Evolutionary conservation across 495 filamentous ascomycete genomes (phyloP).

Genomic region (Tuber aestivum): DNA sequence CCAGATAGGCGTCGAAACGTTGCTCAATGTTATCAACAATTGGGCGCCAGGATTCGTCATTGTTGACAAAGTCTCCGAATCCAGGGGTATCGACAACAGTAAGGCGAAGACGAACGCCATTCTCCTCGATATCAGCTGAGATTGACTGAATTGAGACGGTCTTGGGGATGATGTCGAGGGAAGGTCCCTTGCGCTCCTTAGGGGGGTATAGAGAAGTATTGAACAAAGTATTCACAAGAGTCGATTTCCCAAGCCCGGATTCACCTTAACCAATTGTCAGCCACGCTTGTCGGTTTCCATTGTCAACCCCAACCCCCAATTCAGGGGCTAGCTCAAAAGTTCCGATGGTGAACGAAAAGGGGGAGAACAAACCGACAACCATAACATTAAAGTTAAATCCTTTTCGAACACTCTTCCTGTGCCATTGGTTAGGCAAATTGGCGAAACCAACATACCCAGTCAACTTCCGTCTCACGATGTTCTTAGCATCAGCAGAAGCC

Average conservation of each 20-base stretch:
- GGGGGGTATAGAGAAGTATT: constrained; percentile 99
- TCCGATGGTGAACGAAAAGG: constrained; percentile 7
- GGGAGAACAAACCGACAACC: constrained; percentile 77
- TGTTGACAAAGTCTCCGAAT: constrained; percentile 99
- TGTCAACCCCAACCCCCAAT: constrained; percentile 10
- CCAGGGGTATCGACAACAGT: constrained; percentile 97
- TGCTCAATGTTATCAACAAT: constrained; percentile 99
- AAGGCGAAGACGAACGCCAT: constrained; percentile 91
- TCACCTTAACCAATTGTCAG: constrained; percentile 59
- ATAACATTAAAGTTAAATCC: constrained; percentile 99
- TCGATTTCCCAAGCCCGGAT: constrained; percentile 98
- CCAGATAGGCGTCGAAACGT: constrained; percentile 93
- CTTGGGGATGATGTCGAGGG: constrained; percentile 97
- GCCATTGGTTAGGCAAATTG: constrained; percentile 99
- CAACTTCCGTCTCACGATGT: constrained; percentile 95
- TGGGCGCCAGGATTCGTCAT: constrained; percentile 96
- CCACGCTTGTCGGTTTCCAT: constrained; percentile 25
- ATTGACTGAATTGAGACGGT: constrained; percentile 98
- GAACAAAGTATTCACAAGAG: constrained; percentile 97
- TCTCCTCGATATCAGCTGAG: constrained; percentile 98
- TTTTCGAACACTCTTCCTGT: constrained; percentile 99
- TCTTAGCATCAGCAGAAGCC: constrained; percentile 80
- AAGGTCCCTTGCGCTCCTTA: constrained; percentile 93
- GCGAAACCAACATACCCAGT: constrained; percentile 98
- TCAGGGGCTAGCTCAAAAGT: constrained; percentile 20